Evolutionary conservation across 768 basidiomycete species (phyloP).

Genomic region (Xanthoconium purpureum): DNA sequence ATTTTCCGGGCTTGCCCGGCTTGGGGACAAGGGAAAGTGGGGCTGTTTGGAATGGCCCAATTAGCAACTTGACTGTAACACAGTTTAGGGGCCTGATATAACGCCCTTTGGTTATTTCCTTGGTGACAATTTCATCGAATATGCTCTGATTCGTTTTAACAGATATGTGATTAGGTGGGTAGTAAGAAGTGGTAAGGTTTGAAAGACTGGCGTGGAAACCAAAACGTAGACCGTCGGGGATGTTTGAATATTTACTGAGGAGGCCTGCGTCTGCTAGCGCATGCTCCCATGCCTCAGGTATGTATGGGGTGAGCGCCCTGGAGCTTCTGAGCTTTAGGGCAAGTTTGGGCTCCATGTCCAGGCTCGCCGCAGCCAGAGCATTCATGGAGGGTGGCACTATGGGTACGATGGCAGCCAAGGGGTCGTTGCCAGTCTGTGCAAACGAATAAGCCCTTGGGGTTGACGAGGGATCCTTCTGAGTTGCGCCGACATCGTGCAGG

Average conservation of each 20-base stretch:
- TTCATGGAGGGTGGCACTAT: background rate
- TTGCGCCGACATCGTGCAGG: background rate
- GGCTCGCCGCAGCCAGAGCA: background rate
- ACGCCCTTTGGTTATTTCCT: background rate
- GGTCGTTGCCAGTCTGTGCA: background rate
- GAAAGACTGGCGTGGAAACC: background rate
- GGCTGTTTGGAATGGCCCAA: background rate
- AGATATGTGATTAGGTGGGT: background rate
- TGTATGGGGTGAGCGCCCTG: background rate
- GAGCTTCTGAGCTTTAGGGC: background rate
- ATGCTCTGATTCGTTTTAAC: background rate
- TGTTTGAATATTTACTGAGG: background rate
- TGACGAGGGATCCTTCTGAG: background rate
- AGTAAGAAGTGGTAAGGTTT: background rate
- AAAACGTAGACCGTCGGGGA: background rate
- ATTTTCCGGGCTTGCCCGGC: background rate
- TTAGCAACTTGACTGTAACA: accelerated
- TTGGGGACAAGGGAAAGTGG: background rate
- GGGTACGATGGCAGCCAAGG: background rate
- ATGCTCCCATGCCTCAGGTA: background rate
- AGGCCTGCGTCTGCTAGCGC: background rate
- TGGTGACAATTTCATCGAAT: background rate
- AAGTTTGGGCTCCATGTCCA: background rate
- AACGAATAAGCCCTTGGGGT: background rate
- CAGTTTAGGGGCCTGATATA: background rate